These are phyloP conservation scores for Sphagnum fallax DNA, from an alignment of 228 moss, liverwort and hornwort genomes.

Conservation along the genomic window DNA sequence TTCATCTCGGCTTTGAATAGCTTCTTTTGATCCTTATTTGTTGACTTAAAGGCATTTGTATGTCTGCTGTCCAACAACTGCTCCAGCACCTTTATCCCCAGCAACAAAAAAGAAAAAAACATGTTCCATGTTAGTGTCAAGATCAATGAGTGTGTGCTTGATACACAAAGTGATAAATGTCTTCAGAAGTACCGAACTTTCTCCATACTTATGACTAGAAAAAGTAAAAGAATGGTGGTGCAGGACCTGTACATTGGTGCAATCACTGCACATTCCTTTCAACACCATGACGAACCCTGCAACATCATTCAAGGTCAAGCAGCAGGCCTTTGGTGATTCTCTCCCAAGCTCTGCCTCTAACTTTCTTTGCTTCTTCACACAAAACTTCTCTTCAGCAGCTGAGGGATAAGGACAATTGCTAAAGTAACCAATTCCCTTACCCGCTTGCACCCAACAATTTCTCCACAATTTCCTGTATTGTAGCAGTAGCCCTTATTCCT, in stretches of 20 bases:
- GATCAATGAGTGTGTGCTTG: no score
- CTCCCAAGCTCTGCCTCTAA: constrained; percentile 39
- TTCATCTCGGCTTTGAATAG: constrained; percentile 27
- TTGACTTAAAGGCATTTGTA: not conserved
- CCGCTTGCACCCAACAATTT: constrained; percentile 7
- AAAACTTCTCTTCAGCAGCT: constrained; percentile 68
- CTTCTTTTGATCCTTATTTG: constrained; percentile 20
- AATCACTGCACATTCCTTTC: constrained; percentile 63
- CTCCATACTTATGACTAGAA: no score
- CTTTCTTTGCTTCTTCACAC: constrained; percentile 50
- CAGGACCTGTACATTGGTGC: constrained; percentile 59
- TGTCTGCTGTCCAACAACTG: constrained; percentile 21
- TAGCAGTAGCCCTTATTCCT: constrained; percentile 18
- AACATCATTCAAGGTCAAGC: constrained; percentile 56
- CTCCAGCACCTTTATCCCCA: constrained; percentile 29
- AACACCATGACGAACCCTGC: constrained; percentile 62
- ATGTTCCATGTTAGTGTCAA: not conserved
- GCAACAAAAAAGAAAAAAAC: not conserved
- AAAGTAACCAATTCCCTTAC: constrained; percentile 5
- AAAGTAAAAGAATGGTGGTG: no score
- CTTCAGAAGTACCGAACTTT: no score
- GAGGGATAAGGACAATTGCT: constrained; percentile 70
- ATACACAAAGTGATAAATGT: no score
- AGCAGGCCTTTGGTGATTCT: constrained; percentile 54
- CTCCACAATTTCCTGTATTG: constrained; percentile 34